Evolutionary conservation across 495 filamentous ascomycete species (phyloP).

Genomic region (Poronia punctata): DNA sequence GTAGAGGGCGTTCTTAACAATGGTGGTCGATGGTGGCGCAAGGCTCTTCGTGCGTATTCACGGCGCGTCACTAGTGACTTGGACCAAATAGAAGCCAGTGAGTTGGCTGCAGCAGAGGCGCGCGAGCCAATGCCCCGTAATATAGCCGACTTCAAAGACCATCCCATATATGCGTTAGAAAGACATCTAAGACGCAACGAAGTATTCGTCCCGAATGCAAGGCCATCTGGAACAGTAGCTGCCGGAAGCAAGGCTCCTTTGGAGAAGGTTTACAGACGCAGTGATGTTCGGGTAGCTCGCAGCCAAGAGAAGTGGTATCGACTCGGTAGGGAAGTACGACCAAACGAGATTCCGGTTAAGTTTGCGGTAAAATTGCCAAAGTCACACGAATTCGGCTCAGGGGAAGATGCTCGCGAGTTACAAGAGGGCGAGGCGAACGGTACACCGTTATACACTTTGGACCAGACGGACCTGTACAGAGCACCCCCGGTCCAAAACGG

Average conservation of each 20-base stretch:
- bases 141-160: slow-evolving; percentile 85
- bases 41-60: slow-evolving; percentile 53
- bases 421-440: slow-evolving; percentile 36
- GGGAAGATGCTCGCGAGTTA: slow-evolving; percentile 29
- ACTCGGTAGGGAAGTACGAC: slow-evolving; percentile 66
- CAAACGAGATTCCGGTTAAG: slow-evolving; percentile 71
- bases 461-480: slow-evolving; percentile 70
- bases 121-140: slow-evolving; percentile 85
- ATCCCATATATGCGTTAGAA: slow-evolving; percentile 84
- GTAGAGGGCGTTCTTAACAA: slow-evolving; percentile 55
- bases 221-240: slow-evolving; percentile 68
- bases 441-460: slow-evolving; percentile 60
- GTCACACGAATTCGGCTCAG: slow-evolving; percentile 20
- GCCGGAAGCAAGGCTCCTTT: slow-evolving; percentile 49
- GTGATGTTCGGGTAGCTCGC: slow-evolving; percentile 67
- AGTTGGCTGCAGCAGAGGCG: slow-evolving; percentile 61
- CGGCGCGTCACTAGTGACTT: slow-evolving; percentile 51
- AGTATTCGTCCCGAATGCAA: slow-evolving; percentile 61
- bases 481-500: slow-evolving; percentile 71
- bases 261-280: slow-evolving; percentile 67
- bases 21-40: slow-evolving; percentile 69
- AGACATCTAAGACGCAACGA: slow-evolving; percentile 82
- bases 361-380: slow-evolving; percentile 42
- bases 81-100: slow-evolving; percentile 74
- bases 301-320: slow-evolving; percentile 85